Evolutionary conservation across 2,329 filamentous ascomycete species (phyloP).

Genomic region (Cladorrhinum sp.): DNA sequence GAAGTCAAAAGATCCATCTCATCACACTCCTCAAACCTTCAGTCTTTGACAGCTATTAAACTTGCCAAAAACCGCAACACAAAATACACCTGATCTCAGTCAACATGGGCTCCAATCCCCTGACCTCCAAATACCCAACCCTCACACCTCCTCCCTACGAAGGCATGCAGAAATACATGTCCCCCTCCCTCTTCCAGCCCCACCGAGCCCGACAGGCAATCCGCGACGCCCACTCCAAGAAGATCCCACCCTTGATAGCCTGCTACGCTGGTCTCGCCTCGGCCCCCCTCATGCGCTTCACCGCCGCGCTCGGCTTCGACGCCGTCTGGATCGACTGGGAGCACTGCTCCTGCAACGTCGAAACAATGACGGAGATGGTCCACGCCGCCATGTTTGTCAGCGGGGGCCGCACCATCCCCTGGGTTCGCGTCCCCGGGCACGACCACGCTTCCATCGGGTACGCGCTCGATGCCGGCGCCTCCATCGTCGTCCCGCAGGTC

Average conservation of each 20-base stretch:
- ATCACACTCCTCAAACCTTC: too few species aligned
- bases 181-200: slow-evolving; percentile 46
- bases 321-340: slow-evolving; percentile 48
- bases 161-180: slow-evolving; percentile 42
- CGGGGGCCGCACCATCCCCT: slow-evolving; percentile 43
- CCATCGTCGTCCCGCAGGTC: slow-evolving; percentile 45
- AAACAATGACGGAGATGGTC: slow-evolving; percentile 50
- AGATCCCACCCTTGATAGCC: slow-evolving; percentile 42
- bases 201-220: slow-evolving; percentile 44
- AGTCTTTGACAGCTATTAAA: too few species aligned
- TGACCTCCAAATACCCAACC: not conserved
- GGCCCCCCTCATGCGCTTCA: slow-evolving; percentile 38
- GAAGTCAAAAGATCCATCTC: too few species aligned
- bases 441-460: slow-evolving; percentile 46
- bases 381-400: slow-evolving; percentile 47
- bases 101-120: slow-evolving; percentile 9
- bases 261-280: slow-evolving; percentile 42
- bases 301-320: slow-evolving; percentile 44
- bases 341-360: slow-evolving; percentile 43
- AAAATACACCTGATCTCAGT: too few species aligned
- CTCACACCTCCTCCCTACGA: slow-evolving; percentile 3
- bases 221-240: slow-evolving; percentile 44
- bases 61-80: too few species aligned
- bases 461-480: slow-evolving; percentile 48
- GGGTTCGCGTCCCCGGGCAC: slow-evolving; percentile 45